Evolutionary conservation across 2,329 filamentous ascomycete species (phyloP).

Genomic region (Arthroderma uncinatum): DNA sequence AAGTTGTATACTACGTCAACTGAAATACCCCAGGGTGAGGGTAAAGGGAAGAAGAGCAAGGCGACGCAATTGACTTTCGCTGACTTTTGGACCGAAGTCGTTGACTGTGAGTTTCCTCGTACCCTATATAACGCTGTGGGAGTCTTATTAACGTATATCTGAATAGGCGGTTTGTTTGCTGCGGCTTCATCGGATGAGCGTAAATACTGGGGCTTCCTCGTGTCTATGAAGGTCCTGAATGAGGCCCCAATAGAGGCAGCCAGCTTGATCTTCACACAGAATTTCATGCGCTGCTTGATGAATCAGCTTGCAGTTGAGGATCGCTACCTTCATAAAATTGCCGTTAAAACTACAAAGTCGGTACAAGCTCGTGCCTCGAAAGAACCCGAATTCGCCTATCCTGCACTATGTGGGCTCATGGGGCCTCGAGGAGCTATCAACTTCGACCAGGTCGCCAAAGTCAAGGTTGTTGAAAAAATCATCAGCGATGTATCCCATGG

Average conservation of each 20-base stretch:
- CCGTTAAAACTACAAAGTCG: conserved; percentile 61
- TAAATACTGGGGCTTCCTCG: conserved; percentile 82
- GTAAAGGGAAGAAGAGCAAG: conserved; percentile 23
- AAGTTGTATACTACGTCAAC: conserved; percentile 25
- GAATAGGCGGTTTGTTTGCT: conserved; percentile 67
- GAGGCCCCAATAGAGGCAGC: conserved; percentile 41
- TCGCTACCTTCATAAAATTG: conserved; percentile 67
- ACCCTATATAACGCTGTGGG: neutral
- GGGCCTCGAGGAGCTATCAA: conserved; percentile 59
- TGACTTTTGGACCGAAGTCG: conserved; percentile 73
- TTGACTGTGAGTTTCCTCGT: conserved; percentile 58
- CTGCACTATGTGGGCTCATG: conserved; percentile 57
- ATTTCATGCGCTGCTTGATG: conserved; percentile 68
- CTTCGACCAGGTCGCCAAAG: conserved; percentile 77
- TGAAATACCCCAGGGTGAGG: conserved; percentile 22
- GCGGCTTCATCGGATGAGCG: conserved; percentile 72
- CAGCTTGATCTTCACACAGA: conserved; percentile 63
- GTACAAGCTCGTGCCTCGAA: conserved; percentile 55
- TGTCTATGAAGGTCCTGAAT: conserved; percentile 65
- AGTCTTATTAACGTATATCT: conserved; percentile 19
- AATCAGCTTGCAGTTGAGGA: conserved; percentile 72
- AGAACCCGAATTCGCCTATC: conserved; percentile 48
- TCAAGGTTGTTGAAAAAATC: conserved; percentile 69
- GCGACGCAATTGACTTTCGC: conserved; percentile 44
- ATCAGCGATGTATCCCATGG: conserved; percentile 49